Conservation (phyloP, 768 basidiomycete genomes). For the Lyophyllum decastes region DNA sequence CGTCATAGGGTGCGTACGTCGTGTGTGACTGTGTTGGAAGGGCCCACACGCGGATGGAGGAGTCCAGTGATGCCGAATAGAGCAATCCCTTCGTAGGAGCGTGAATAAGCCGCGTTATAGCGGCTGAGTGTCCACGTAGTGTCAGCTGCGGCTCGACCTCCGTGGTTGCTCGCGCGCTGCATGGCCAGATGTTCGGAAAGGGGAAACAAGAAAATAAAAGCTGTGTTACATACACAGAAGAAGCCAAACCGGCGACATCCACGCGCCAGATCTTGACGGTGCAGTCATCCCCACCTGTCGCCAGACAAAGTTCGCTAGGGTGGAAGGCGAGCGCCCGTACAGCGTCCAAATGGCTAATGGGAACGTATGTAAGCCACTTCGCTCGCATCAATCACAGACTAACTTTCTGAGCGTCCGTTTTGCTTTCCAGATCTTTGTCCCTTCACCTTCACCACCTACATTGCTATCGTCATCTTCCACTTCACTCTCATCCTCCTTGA, state of each 20-base stretch:
- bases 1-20: conserved; percentile 91
- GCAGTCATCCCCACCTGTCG: conserved; percentile 94
- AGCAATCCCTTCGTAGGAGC: conserved; percentile 75
- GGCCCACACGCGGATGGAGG: conserved; percentile 90
- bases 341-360: conserved; percentile 83
- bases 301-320: conserved; percentile 80
- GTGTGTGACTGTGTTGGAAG: conserved; percentile 76
- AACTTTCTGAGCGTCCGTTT: conserved; percentile 89
- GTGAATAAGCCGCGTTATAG: conserved; percentile 85
- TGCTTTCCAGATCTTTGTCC: conserved; percentile 79
- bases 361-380: conserved; percentile 17
- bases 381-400: conserved; percentile 36
- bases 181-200: conserved; percentile 18
- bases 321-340: conserved; percentile 92
- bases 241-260: conserved; percentile 73
- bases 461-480: conserved; percentile 71
- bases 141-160: conserved; percentile 95
- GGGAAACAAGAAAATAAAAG: conserved; percentile 8
- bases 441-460: conserved; percentile 68
- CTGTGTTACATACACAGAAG: conserved; percentile 64
- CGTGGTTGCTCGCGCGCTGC: conserved; percentile 68
- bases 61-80: conserved; percentile 92
- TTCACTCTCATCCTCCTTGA: conserved; percentile 59
- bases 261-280: conserved; percentile 96
- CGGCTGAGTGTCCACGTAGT: conserved; percentile 88